Base-by-base conservation (phyloP, 176 grass and related monocot species). In the Oryza rufipogon region DNA sequence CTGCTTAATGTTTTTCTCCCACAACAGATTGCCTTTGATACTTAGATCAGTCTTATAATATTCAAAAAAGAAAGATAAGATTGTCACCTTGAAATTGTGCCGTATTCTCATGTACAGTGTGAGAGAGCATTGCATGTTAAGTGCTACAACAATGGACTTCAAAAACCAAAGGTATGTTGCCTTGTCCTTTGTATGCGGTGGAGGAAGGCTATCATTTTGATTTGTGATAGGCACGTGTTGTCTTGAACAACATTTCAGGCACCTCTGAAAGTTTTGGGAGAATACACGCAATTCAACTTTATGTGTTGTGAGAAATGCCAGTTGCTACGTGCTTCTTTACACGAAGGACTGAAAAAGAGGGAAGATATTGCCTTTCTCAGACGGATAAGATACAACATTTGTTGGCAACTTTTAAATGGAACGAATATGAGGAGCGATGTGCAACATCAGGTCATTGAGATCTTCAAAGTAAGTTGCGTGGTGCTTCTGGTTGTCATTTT, bases 361-460 rank as follows among this genome's bases (percentile, higher is more conserved):
- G 86, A 85, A 86, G 83, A 87, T 25, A 81, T 87, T 72, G 54
- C 51, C 46, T 89, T 34, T 23, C 56, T 70, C 49, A 79, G 80
- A 83, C 61, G 34, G 71, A 89, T 42, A 71, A 51, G 75, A 71
- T 89, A 56, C 7, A 83, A 66, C 81, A 80, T 91, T 71, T 88
- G 39, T 66, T 96, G 88, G 91, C 88, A 88, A 26, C 79, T 96
- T 89, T 89, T 96, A 84, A 89, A 83, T 86, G 90, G 86, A 82
- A 90, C 71, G 39, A 36, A 88, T 44, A 20, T 47, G 32, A 68
- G 64, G 68, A 80, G 73, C 47, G 66, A 81, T 81, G 19, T 70
- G 58, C 56, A 89, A 60, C 80, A 75, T 74, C 84, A 84, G 70
- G 41, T 88, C 63, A 84, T 85, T 70, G 76, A 76, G 33, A 81